phyloP scores from a whole-genome alignment of 2,329 filamentous ascomycete species.

The Gnomoniopsis sp. region DNA sequence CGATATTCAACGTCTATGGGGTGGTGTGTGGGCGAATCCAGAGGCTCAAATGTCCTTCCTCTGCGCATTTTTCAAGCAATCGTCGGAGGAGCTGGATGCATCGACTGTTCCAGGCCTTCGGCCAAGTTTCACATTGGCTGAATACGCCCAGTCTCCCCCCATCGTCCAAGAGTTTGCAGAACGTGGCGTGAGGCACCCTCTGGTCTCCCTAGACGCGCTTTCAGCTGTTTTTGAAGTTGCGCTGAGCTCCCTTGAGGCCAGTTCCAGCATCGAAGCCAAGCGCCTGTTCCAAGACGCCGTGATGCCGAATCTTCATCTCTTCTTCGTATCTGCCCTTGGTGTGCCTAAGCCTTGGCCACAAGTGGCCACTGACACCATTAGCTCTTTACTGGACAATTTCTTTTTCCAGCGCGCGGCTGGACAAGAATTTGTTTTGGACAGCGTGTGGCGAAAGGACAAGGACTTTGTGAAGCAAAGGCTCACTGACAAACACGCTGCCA shows the following conservation, averaged over 20 bases:
- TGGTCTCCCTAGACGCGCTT: slow-evolving; percentile 84
- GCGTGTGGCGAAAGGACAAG: slow-evolving; percentile 86
- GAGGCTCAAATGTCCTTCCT: slow-evolving; percentile 94
- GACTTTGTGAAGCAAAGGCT: slow-evolving; percentile 81
- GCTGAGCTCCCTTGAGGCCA: slow-evolving; percentile 57
- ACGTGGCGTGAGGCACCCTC: slow-evolving; percentile 74
- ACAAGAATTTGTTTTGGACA: slow-evolving; percentile 85
- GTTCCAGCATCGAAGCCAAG: slow-evolving; percentile 61
- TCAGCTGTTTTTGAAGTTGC: slow-evolving; percentile 65
- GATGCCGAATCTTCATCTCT: slow-evolving; percentile 72
- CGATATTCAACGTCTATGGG: slow-evolving; percentile 88
- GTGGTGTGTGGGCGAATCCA: slow-evolving; percentile 80
- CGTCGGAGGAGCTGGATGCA: slow-evolving; percentile 73
- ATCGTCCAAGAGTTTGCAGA: slow-evolving; percentile 51
- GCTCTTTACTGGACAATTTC: slow-evolving; percentile 78
- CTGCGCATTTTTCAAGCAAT: slow-evolving; percentile 76
- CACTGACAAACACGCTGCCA: slow-evolving; percentile 69
- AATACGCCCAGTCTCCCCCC: slow-evolving; percentile 47
- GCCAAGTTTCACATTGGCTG: slow-evolving; percentile 66
- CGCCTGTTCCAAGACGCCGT: slow-evolving; percentile 65
- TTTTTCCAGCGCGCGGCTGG: slow-evolving; percentile 73
- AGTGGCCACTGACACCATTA: slow-evolving; percentile 71
- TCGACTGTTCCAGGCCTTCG: slow-evolving; percentile 79
- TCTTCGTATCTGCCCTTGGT: slow-evolving; percentile 73
- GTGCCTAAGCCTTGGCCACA: slow-evolving; percentile 74